Conservation (phyloP, 352 stramenopile genomes). For the Nothophytophthora sp. region DNA sequence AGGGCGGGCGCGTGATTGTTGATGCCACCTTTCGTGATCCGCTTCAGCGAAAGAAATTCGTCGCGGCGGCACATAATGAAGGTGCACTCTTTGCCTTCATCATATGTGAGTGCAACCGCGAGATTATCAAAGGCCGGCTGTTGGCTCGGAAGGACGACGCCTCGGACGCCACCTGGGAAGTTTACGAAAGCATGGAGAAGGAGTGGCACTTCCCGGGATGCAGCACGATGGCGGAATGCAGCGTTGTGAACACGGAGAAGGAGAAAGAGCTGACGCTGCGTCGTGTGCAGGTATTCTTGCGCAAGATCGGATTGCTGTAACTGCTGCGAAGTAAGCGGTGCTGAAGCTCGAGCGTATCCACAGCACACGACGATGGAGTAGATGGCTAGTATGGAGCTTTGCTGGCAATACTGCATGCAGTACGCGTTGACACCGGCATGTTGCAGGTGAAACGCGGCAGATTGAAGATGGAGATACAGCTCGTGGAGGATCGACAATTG, state of each 20-base stretch:
- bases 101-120: slow-evolving; percentile 65
- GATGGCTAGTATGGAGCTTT: no score
- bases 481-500: no score
- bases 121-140: slow-evolving; percentile 67
- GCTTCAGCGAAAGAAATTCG: slow-evolving; percentile 41
- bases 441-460: no score
- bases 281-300: slow-evolving; percentile 54
- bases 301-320: slow-evolving; percentile 54
- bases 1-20: slow-evolving; percentile 57
- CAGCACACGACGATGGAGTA: neutral
- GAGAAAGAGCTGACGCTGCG: slow-evolving; percentile 64
- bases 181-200: slow-evolving; percentile 69
- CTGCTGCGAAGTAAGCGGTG: neutral
- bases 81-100: slow-evolving; percentile 54
- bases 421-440: no score
- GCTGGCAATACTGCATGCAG: no score
- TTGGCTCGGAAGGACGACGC: slow-evolving; percentile 59
- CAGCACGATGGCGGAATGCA: slow-evolving; percentile 37
- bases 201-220: slow-evolving; percentile 40
- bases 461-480: slow-evolving; percentile 1
- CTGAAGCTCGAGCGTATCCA: no score
- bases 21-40: slow-evolving; percentile 66
- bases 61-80: slow-evolving; percentile 40
- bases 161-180: slow-evolving; percentile 68
- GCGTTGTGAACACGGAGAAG: slow-evolving; percentile 70